Base-by-base conservation (phyloP, 2,329 filamentous ascomycete species). In the Aphanoascus verrucosus region DNA sequence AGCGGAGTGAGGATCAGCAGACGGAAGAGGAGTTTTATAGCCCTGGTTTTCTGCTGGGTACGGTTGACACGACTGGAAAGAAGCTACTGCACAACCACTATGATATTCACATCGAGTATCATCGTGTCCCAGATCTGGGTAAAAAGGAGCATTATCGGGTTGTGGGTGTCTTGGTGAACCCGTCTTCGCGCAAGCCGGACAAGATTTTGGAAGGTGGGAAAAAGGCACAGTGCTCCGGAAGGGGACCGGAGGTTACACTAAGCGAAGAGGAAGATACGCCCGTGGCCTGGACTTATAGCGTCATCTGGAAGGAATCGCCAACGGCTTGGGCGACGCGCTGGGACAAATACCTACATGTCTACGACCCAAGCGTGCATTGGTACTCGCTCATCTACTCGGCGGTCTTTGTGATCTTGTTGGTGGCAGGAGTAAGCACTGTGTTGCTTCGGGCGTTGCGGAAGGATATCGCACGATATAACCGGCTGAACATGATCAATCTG, bases 311-410 rank as follows among this genome's bases (percentile, higher is more conserved):
- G 54, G 81, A 83, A 60, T 96, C 89, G 0, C 66, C 78, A 0
- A 97, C 90, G 1, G 87, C 86, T 1, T 98, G 94, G 84, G 93
- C 93, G 28, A 98, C 93, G 11, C 82, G 93, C 59, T 98, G 93
- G 93, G 93, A 98, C 76, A 97, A 95, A 72, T 97, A 97, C 67
- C 78, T 98, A 35, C 91, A 97, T 65, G 91, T 98, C 31, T 94
- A 90, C 65, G 90, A 97, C 68, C 90, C 93, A 50, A 94, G 93
- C 75, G 97, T 98, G 62, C 93, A 98, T 70, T 98, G 93, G 93
- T 95, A 97, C 74, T 96, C 90, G 56, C 82, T 98, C 48, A 86
- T 97, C 72, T 95, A 95, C 71, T 96, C 90, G 35, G 87, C 93
- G 48, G 83, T 97, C 43, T 94, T 98, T 57, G 90, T 98, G 49